Percentiles rank a stretch among this genome's conserved stretches.
Evolutionary conservation across 768 basidiomycete species (phyloP).

Genomic region (Mycena metata): DNA sequence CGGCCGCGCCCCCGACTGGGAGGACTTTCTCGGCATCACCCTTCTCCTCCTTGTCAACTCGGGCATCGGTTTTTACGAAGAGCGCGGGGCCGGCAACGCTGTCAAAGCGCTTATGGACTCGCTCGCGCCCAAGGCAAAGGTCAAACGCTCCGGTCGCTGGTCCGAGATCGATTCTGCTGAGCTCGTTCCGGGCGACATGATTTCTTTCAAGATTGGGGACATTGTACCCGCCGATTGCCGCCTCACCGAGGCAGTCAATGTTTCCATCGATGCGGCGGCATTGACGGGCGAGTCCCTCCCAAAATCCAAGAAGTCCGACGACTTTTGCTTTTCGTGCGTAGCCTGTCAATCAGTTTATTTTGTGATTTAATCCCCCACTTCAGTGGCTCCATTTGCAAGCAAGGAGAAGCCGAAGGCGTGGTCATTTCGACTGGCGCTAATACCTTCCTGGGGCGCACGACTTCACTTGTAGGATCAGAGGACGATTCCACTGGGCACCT

Average conservation of each 20-base stretch:
- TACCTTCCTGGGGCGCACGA: conserved; percentile 78
- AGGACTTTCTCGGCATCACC: conserved; percentile 97
- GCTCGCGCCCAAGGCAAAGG: conserved; percentile 96
- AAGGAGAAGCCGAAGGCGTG: conserved; percentile 98
- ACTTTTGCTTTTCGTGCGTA: conserved; percentile 98
- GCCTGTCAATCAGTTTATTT: not conserved
- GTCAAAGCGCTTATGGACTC: conserved; percentile 99
- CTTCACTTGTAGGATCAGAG: conserved; percentile 56
- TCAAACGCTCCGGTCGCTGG: conserved; percentile 90
- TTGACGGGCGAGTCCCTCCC: conserved; percentile 98
- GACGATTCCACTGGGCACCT: conserved; percentile 98
- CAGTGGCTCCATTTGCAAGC: conserved; percentile 97
- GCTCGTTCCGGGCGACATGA: conserved; percentile 95
- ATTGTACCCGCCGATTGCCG: conserved; percentile 98
- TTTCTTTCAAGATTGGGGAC: conserved; percentile 99
- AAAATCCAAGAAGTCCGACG: conserved; percentile 90
- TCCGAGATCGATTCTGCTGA: conserved; percentile 89
- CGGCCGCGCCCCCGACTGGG: conserved; percentile 90
- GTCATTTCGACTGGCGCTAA: conserved; percentile 98
- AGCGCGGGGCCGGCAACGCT: conserved; percentile 96
- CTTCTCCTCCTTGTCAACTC: conserved; percentile 95
- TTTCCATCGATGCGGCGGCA: conserved; percentile 98
- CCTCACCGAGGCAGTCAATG: conserved; percentile 96
- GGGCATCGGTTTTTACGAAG: conserved; percentile 98
- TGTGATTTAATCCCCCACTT: not conserved